phyloP scores from a whole-genome alignment of 768 basidiomycete species.

The Psilocybe azurescens region DNA sequence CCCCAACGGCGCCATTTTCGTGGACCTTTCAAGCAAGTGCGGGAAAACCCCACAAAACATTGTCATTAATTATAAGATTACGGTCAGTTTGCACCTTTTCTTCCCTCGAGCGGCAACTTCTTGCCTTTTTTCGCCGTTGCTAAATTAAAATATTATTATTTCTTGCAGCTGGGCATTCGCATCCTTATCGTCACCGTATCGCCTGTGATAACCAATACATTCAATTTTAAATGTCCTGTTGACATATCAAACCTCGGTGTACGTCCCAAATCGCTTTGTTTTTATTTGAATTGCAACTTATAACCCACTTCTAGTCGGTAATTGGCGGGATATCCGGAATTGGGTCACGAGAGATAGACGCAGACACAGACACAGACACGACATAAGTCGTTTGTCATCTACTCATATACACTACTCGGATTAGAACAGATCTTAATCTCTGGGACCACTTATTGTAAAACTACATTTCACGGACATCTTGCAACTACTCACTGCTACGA shows the following conservation, averaged over 20 bases:
- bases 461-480: not conserved
- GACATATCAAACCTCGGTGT: constrained; percentile 28
- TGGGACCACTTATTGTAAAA: not conserved
- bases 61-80: constrained; percentile 68
- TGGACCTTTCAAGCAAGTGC: constrained; percentile 68
- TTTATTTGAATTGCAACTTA: too few species aligned
- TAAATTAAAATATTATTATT: not conserved
- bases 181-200: constrained; percentile 70
- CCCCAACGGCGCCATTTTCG: constrained; percentile 57
- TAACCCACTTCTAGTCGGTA: too few species aligned
- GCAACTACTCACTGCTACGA: not conserved
- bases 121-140: constrained; percentile 5
- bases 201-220: constrained; percentile 65
- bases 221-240: constrained; percentile 72
- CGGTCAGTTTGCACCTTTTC: constrained; percentile 42
- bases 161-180: constrained; percentile 60
- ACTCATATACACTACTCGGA: not conserved
- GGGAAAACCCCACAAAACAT: constrained; percentile 58
- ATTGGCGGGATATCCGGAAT: not conserved
- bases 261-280: constrained; percentile 5
- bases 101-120: constrained; percentile 2
- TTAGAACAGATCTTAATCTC: not conserved
- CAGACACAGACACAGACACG: not conserved
- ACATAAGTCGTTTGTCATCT: not conserved
- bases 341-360: too few species aligned